Conservation (phyloP, 2,329 filamentous ascomycete species). For the Sclerotiophoma versabilis region DNA sequence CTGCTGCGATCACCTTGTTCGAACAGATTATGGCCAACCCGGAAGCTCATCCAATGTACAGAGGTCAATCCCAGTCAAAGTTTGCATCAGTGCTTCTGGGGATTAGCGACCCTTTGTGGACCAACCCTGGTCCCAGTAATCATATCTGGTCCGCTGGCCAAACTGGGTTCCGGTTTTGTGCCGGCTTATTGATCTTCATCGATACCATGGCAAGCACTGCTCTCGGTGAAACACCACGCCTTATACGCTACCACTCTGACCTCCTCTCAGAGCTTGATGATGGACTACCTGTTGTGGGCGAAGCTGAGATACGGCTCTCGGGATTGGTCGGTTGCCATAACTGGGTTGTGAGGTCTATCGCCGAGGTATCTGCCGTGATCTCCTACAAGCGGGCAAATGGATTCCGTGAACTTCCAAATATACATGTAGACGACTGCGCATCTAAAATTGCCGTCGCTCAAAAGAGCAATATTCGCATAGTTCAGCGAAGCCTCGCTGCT, state of each 20-base stretch:
- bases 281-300: conserved; percentile 4
- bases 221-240: conserved; percentile 10
- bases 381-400: not conserved
- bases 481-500: not conserved
- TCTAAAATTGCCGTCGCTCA: not conserved
- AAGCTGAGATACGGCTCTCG: conserved; percentile 22
- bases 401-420: no score
- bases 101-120: conserved; percentile 19
- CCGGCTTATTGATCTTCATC: conserved; percentile 24
- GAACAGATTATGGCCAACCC: conserved; percentile 17
- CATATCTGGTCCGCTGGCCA: conserved; percentile 21
- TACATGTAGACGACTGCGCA: no score
- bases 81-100: conserved; percentile 6
- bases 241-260: conserved; percentile 10
- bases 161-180: conserved; percentile 22
- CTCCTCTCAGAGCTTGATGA: conserved; percentile 15
- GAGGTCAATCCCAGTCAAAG: conserved; percentile 16
- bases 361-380: conserved; percentile 5
- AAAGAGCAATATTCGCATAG: no score
- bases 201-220: conserved; percentile 22
- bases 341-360: conserved; percentile 18
- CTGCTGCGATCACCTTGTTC: conserved; percentile 20
- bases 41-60: not conserved
- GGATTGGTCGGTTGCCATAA: conserved; percentile 24
- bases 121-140: conserved; percentile 5